Evolutionary conservation across 2,329 filamentous ascomycete genomes (phyloP).

Genomic region (Claviceps sp.): DNA sequence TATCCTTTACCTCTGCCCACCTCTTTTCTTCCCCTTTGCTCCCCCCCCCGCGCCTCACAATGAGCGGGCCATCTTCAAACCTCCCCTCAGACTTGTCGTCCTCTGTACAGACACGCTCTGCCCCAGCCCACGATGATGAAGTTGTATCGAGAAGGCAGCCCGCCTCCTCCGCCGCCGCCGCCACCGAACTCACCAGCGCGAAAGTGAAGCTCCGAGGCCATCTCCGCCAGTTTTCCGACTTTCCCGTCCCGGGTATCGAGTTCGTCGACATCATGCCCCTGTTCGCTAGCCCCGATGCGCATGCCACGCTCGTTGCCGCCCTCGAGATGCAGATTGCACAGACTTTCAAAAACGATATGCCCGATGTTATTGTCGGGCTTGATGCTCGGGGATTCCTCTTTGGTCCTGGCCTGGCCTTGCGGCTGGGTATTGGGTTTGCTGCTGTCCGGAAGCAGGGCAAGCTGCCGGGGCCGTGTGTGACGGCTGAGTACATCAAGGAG

Average conservation of each 20-base stretch:
- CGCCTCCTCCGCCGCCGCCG: conserved; percentile 45
- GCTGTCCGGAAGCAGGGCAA: conserved; percentile 93
- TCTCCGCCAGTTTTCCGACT: conserved; percentile 80
- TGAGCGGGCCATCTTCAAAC: conserved; percentile 17
- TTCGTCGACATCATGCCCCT: conserved; percentile 98
- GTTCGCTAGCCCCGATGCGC: conserved; percentile 64
- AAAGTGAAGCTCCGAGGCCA: conserved; percentile 57
- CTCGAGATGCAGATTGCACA: conserved; percentile 71
- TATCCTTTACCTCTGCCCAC: background rate
- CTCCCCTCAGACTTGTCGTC: conserved; percentile 9
- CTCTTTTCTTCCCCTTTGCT: conserved; percentile 12
- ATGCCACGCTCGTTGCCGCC: conserved; percentile 65
- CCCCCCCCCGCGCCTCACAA: conserved; percentile 18
- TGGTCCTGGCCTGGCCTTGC: conserved; percentile 75
- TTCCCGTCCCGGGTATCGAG: conserved; percentile 80
- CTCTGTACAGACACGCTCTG: conserved; percentile 14
- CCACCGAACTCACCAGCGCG: conserved; percentile 53
- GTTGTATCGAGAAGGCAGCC: conserved; percentile 49
- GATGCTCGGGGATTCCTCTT: conserved; percentile 95
- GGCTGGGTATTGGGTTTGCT: conserved; percentile 74
- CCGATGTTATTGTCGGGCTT: conserved; percentile 84
- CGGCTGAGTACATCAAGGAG: conserved; percentile 83
- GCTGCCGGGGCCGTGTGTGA: conserved; percentile 78
- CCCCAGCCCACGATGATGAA: conserved; percentile 27
- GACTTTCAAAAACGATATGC: conserved; percentile 46